phyloP scores from a whole-genome alignment of 495 filamentous ascomycete genomes.

The Hypoxylon fragiforme region DNA sequence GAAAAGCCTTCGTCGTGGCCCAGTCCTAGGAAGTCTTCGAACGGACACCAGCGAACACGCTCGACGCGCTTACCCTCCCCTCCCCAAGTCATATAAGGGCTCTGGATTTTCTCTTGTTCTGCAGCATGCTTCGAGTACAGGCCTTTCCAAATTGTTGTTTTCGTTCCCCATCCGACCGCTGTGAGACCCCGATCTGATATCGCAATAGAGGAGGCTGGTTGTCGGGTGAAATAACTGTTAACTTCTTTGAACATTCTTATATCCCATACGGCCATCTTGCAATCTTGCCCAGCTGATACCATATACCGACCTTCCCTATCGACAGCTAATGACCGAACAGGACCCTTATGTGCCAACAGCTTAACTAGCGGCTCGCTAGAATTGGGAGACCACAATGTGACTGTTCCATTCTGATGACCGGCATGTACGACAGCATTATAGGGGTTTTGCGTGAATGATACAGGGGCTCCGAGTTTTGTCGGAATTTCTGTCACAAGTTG shows the following conservation, averaged over 20 bases:
- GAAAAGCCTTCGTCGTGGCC: constrained; percentile 85
- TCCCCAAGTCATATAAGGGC: constrained; percentile 92
- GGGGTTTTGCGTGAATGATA: constrained; percentile 82
- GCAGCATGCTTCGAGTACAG: constrained; percentile 69
- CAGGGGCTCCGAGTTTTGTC: constrained; percentile 81
- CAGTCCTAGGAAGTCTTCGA: constrained; percentile 87
- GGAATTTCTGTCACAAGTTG: constrained; percentile 79
- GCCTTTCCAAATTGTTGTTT: constrained; percentile 85
- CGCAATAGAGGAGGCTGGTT: constrained; percentile 79
- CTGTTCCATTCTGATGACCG: constrained; percentile 91
- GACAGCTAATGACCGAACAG: constrained; percentile 83
- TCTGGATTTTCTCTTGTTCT: constrained; percentile 77
- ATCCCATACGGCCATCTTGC: constrained; percentile 94
- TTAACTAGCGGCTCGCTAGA: constrained; percentile 84
- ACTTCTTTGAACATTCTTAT: constrained; percentile 92
- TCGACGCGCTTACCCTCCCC: constrained; percentile 83
- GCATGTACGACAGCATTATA: constrained; percentile 88
- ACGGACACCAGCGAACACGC: constrained; percentile 87
- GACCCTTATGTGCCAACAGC: constrained; percentile 89
- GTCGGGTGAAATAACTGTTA: constrained; percentile 83
- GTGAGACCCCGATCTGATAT: constrained; percentile 88
- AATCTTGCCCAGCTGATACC: constrained; percentile 89
- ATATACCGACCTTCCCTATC: constrained; percentile 94
- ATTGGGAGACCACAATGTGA: constrained; percentile 96
- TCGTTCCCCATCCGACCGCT: constrained; percentile 90